Evolutionary conservation across 352 stramenopile genomes (phyloP).

Genomic region (Pythium myriotylum): DNA sequence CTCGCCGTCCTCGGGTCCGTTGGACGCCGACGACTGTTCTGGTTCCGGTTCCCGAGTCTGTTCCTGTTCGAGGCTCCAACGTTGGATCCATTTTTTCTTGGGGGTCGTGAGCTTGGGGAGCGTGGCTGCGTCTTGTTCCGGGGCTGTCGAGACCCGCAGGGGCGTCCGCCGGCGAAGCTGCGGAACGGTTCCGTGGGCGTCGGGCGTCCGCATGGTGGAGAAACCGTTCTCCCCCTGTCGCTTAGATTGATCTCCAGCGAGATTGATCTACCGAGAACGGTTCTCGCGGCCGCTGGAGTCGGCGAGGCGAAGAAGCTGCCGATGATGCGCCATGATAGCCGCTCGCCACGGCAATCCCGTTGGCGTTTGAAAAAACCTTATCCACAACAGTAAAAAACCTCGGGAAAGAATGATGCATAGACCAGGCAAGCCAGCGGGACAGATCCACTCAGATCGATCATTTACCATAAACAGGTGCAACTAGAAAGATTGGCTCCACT

Average conservation of each 20-base stretch:
- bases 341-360: constrained; percentile 1
- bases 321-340: constrained; percentile 16
- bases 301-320: constrained; percentile 7
- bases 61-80: constrained; percentile 53
- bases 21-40: neutral
- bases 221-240: neutral
- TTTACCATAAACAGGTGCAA: neutral
- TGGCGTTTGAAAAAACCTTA: constrained; percentile 13
- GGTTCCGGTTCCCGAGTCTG: neutral
- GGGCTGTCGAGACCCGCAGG: neutral
- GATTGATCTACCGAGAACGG: neutral
- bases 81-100: constrained; percentile 81
- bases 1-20: constrained; percentile 8
- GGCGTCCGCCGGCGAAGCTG: constrained; percentile 7
- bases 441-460: neutral
- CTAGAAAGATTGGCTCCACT: neutral
- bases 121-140: neutral
- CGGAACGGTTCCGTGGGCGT: neutral
- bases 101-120: constrained; percentile 47
- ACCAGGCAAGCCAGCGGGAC: constrained; percentile 1
- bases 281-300: neutral
- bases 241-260: neutral
- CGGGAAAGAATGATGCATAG: constrained; percentile 7
- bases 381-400: constrained; percentile 2
- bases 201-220: neutral